Conservation (phyloP, 176 grass and related monocot genomes). For the Panicum miliaceum region DNA sequence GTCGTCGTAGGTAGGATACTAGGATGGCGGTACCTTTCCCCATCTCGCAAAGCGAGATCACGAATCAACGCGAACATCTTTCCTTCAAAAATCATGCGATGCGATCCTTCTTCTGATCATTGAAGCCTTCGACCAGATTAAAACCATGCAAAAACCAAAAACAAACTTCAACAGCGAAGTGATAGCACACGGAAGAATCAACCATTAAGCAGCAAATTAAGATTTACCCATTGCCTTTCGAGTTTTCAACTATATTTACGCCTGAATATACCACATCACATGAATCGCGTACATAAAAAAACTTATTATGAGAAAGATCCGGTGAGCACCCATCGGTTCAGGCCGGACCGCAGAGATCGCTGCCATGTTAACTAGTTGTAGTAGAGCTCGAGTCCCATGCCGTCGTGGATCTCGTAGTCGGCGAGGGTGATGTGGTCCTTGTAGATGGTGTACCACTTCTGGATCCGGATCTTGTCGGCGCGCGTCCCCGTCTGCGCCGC, state of each 20-base stretch:
- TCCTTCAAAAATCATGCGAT: too few relatives aligned
- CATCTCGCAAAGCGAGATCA: background rate
- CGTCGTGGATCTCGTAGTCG: constrained; percentile 88
- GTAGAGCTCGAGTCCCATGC: constrained; percentile 90
- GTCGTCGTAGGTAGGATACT: background rate
- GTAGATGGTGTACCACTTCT: constrained; percentile 92
- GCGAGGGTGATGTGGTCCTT: constrained; percentile 90
- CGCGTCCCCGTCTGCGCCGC: constrained; percentile 78
- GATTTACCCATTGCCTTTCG: background rate
- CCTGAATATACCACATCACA: background rate
- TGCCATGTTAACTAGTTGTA: constrained; percentile 48
- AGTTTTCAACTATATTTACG: background rate
- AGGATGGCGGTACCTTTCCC: background rate
- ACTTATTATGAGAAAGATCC: background rate
- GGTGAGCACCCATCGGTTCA: background rate
- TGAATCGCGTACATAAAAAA: background rate
- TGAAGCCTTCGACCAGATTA: background rate
- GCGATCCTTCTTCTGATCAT: background rate
- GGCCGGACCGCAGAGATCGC: background rate
- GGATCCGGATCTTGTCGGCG: constrained; percentile 84
- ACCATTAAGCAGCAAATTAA: background rate
- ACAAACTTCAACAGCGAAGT: background rate
- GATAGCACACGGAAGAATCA: background rate
- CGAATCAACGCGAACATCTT: background rate
- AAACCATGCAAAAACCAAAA: background rate